Evolutionary conservation across 2,329 filamentous ascomycete genomes (phyloP).

Genomic region (Pseudogymnoascus sp.): DNA sequence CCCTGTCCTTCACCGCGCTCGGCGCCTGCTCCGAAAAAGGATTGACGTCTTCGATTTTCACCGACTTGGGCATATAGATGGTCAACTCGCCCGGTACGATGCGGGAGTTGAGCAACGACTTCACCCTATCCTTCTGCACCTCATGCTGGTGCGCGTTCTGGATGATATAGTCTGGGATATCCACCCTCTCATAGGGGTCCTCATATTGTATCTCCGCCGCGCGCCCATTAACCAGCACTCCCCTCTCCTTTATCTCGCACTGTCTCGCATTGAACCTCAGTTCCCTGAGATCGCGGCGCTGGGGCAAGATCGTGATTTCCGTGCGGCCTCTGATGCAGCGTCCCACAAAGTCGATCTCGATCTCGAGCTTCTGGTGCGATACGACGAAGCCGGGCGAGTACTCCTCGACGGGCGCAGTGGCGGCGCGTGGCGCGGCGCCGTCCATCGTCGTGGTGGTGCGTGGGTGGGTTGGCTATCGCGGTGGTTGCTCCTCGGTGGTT

Average conservation of each 20-base stretch:
- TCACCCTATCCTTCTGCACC: slow-evolving; percentile 61
- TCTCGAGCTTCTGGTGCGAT: slow-evolving; percentile 76
- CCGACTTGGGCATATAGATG: slow-evolving; percentile 51
- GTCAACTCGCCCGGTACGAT: slow-evolving; percentile 49
- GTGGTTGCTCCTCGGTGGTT: neutral
- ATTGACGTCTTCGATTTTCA: slow-evolving; percentile 56
- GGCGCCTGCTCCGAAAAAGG: slow-evolving; percentile 43
- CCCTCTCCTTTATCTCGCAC: slow-evolving; percentile 48
- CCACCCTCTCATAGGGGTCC: slow-evolving; percentile 62
- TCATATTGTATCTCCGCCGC: slow-evolving; percentile 28
- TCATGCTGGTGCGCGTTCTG: slow-evolving; percentile 69
- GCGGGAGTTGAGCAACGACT: slow-evolving; percentile 23
- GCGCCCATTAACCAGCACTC: slow-evolving; percentile 42
- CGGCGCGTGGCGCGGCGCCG: neutral
- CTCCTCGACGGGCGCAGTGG: slow-evolving; percentile 9
- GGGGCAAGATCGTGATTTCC: slow-evolving; percentile 64
- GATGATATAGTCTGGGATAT: slow-evolving; percentile 53
- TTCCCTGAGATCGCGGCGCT: slow-evolving; percentile 48
- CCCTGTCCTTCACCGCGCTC: slow-evolving; percentile 36
- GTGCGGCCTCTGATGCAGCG: slow-evolving; percentile 70
- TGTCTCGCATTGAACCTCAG: slow-evolving; percentile 57
- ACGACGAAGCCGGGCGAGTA: slow-evolving; percentile 40
- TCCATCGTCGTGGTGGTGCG: neutral
- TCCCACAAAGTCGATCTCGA: slow-evolving; percentile 80
- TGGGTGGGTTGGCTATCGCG: neutral